Evolutionary conservation across 192 early-diverging fungal species (phyloP).

Genomic region (Backusella circina): DNA sequence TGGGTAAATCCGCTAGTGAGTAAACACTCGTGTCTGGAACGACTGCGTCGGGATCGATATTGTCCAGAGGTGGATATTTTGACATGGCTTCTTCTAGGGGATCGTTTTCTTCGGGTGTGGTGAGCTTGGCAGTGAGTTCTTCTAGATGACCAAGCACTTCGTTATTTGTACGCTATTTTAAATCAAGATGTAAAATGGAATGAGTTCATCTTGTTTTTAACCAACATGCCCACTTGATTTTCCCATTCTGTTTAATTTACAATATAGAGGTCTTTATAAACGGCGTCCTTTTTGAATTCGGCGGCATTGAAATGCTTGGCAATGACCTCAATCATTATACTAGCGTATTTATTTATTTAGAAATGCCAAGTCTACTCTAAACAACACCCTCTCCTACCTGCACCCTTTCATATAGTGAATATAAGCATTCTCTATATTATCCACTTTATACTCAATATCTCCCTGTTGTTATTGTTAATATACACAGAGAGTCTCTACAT

Average conservation of each 20-base stretch:
- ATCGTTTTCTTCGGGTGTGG: neutral
- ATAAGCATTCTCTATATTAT: conserved; percentile 31
- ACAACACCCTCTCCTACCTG: conserved; percentile 6
- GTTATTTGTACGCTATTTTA: neutral
- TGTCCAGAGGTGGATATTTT: neutral
- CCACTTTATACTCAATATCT: conserved; percentile 3
- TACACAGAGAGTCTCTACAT: no score
- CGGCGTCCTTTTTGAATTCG: neutral
- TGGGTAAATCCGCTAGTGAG: neutral
- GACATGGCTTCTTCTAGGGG: neutral
- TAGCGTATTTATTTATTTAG: neutral
- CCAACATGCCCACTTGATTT: neutral
- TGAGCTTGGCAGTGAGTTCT: neutral
- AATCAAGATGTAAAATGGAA: neutral
- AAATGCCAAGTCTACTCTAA: neutral
- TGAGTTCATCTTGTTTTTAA: neutral
- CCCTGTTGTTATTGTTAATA: conserved; percentile 11
- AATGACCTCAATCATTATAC: neutral
- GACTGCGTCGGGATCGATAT: neutral
- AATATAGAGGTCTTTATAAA: neutral
- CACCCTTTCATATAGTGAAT: conserved; percentile 33
- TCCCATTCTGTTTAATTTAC: neutral
- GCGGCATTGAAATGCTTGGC: neutral
- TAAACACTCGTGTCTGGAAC: neutral
- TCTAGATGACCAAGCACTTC: neutral